Base-by-base conservation (phyloP, 345 rosid genomes). In the Trapa incisa region DNA sequence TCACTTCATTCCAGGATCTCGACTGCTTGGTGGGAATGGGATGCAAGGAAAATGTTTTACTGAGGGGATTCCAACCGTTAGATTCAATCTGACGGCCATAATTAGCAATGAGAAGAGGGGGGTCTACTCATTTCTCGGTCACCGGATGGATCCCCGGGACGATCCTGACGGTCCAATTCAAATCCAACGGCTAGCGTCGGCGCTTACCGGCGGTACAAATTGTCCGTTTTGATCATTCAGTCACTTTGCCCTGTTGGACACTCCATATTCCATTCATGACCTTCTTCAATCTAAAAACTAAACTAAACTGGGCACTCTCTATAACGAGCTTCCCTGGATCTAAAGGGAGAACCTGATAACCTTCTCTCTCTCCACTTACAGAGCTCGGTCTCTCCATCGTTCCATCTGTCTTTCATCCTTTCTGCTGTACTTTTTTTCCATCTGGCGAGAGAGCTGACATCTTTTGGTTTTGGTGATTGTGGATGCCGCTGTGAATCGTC, bases 261-360 rank as follows among this genome's bases (percentile, higher is more conserved):
- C 37, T 13, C 50, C 17, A 2, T 54, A 68, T 37, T 47, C 29
- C 48, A 7, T n/a, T 17, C 6, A n/a, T 37, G 35, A 64, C 73
- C 48, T 22, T 22, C 29, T 22, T 22, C 29, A 41, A 61, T 7
- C 11, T 38, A 22, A 48, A 38, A 9, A 53, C 37, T 16, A 22
- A 22, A 22, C 29, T 22, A 38, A 68, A 12, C 10, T 3, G 32
- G 48, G 48, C 11, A 14, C 22, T 53, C 64, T 37, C 71, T n/a
- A 43, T 29, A 32, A 56, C 64, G 53, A 58, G 67, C 37, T 32
- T 65, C 53, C 15, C 37, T 70, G 71, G 78, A 75, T 75, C 78
- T 64, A 67, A 70, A 64, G 69, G 6, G 68, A 47, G 68, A 38
- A 67, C 63, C 36, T 45, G 37, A 57, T n/a, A 56, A 37, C 41